Evolutionary conservation across 345 rosid species (phyloP).

Genomic region (Geranium brycei): DNA sequence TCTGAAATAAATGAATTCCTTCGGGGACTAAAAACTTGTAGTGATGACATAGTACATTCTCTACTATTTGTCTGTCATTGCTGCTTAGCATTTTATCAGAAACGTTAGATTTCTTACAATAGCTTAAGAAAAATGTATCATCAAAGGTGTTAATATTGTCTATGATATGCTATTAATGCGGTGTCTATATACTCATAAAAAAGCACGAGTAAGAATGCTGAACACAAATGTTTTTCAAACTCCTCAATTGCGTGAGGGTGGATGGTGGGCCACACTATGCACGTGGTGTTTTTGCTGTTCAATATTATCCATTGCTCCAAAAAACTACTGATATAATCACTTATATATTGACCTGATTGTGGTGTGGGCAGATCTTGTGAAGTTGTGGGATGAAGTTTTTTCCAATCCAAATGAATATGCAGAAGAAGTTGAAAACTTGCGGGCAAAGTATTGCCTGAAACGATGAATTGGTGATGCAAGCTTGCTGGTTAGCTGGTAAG

Average conservation of each 20-base stretch:
- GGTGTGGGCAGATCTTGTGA: constrained; percentile 45
- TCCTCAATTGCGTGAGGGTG: too few species aligned
- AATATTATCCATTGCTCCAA: background rate
- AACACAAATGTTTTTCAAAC: too few species aligned
- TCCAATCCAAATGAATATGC: constrained; percentile 48
- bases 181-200: too few species aligned
- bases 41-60: background rate
- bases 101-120: background rate
- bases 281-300: background rate
- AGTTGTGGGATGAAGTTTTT: constrained; percentile 62
- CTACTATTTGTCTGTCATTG: too few species aligned
- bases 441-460: constrained; percentile 34
- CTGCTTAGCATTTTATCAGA: too few species aligned
- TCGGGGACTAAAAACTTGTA: background rate
- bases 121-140: background rate
- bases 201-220: too few species aligned
- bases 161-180: too few species aligned
- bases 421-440: constrained; percentile 47
- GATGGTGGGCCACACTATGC: too few species aligned
- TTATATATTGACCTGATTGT: background rate
- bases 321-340: constrained; percentile 10
- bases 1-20: background rate
- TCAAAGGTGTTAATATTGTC: too few species aligned
- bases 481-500: too few species aligned
- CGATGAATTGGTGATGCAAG: constrained; percentile 3